Evolutionary conservation across 495 filamentous ascomycete species (phyloP).

Genomic region (Tuber melanosporum): DNA sequence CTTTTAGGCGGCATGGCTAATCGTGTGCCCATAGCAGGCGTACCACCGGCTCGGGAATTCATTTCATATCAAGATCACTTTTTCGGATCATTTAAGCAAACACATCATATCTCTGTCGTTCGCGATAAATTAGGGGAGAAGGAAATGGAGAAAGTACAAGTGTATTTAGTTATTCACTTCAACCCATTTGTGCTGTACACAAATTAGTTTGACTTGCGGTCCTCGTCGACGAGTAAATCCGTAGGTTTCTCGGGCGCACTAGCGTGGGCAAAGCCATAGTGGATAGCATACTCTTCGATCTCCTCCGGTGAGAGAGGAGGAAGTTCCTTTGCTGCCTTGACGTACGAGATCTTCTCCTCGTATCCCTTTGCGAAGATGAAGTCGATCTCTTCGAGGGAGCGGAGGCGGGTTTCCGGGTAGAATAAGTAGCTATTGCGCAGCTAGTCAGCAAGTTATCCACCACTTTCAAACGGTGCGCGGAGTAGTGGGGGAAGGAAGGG

Average conservation of each 20-base stretch:
- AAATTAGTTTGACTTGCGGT: neutral
- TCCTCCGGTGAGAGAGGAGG: conserved; percentile 59
- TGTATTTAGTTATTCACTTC: neutral
- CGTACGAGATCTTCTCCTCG: conserved; percentile 66
- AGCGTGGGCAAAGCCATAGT: conserved; percentile 54
- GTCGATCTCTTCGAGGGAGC: conserved; percentile 73
- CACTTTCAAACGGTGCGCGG: neutral
- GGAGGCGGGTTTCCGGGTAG: conserved; percentile 53
- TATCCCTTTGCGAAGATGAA: conserved; percentile 74
- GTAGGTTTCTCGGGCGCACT: conserved; percentile 8
- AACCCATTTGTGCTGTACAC: neutral
- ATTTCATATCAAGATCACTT: neutral
- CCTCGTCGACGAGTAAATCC: neutral
- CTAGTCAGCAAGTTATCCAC: neutral
- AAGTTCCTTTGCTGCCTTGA: conserved; percentile 62
- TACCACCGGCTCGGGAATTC: neutral
- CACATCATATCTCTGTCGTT: neutral
- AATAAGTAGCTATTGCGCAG: conserved; percentile 53
- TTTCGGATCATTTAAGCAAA: neutral
- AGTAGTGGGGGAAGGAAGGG: too few relatives aligned
- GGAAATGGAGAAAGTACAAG: neutral
- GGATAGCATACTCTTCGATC: conserved; percentile 56
- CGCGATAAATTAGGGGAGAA: neutral
- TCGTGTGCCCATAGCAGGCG: neutral
- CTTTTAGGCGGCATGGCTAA: neutral